These are phyloP conservation scores for Pistacia vera DNA, from an alignment of 345 rosid species.

Conservation along the genomic window DNA sequence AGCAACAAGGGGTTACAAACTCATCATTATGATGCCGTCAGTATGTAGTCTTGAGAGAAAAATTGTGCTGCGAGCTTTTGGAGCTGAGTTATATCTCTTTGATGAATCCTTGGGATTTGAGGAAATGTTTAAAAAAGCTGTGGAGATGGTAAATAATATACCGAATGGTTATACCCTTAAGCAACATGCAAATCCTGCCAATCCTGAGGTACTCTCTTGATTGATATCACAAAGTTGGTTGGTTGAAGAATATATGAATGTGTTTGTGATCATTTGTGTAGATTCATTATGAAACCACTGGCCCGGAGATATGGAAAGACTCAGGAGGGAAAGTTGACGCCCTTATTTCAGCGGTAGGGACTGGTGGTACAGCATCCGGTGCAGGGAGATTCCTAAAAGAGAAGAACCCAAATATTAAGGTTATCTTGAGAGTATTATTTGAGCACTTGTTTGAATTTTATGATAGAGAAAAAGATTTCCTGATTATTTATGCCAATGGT, in stretches of 20 bases:
- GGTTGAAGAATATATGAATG: background rate
- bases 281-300: conserved; percentile 46
- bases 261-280: conserved; percentile 20
- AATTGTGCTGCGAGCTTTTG: conserved; percentile 62
- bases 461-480: background rate
- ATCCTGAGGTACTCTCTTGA: conserved; percentile 33
- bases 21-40: conserved; percentile 65
- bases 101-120: conserved; percentile 49
- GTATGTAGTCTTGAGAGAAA: conserved; percentile 58
- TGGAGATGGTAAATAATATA: conserved; percentile 55
- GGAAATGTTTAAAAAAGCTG: conserved; percentile 44
- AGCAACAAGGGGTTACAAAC: conserved; percentile 66
- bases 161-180: conserved; percentile 49
- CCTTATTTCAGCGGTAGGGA: conserved; percentile 50
- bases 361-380: conserved; percentile 62
- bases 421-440: conserved; percentile 1
- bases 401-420: conserved; percentile 61
- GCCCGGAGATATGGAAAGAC: conserved; percentile 44
- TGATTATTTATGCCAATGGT: background rate
- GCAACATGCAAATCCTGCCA: conserved; percentile 66
- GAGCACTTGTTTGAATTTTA: background rate
- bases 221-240: background rate
- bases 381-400: conserved; percentile 70
- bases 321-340: conserved; percentile 53
- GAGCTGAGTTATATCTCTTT: conserved; percentile 64